Percentiles rank a stretch among this genome's conserved stretches.
phyloP scores from a whole-genome alignment of 441 rosid species.

The Pelargonium myrrhifolium region DNA sequence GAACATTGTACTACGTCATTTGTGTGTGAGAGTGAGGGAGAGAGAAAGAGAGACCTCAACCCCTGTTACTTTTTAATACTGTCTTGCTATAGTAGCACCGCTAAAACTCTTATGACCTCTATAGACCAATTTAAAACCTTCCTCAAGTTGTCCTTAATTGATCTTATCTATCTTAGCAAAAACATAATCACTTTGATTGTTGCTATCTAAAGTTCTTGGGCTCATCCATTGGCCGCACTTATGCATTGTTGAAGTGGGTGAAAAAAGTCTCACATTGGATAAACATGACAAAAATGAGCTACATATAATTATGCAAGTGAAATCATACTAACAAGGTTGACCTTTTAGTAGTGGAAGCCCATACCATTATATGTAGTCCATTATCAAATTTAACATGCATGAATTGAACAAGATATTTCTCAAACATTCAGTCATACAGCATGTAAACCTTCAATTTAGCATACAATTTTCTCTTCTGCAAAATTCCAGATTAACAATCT shows the following conservation, averaged over 20 bases:
- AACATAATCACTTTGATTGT: not conserved
- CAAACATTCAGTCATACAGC: not conserved
- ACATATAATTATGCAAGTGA: too few species aligned
- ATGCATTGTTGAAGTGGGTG: not conserved
- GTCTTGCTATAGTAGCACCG: constrained; percentile 5
- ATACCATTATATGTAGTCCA: too few species aligned
- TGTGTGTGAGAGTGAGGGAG: not conserved
- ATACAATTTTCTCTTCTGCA: not conserved
- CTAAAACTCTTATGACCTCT: not conserved
- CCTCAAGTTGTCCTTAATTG: not conserved
- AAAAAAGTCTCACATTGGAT: too few species aligned
- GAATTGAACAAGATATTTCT: not conserved
- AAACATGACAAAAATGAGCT: too few species aligned
- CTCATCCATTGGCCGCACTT: not conserved
- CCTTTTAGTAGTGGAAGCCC: too few species aligned
- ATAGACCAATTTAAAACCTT: not conserved
- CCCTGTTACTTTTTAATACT: not conserved
- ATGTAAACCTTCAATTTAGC: not conserved
- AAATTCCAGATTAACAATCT: not conserved
- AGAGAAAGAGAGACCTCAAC: not conserved
- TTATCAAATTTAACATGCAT: not conserved
- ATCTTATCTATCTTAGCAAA: not conserved
- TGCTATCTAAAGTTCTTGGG: not conserved
- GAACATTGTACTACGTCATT: not conserved
- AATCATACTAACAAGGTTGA: too few species aligned